These are phyloP conservation scores for Dictyostelium intermedium DNA, from an alignment of 78 protist species.

Conservation along the genomic window DNA sequence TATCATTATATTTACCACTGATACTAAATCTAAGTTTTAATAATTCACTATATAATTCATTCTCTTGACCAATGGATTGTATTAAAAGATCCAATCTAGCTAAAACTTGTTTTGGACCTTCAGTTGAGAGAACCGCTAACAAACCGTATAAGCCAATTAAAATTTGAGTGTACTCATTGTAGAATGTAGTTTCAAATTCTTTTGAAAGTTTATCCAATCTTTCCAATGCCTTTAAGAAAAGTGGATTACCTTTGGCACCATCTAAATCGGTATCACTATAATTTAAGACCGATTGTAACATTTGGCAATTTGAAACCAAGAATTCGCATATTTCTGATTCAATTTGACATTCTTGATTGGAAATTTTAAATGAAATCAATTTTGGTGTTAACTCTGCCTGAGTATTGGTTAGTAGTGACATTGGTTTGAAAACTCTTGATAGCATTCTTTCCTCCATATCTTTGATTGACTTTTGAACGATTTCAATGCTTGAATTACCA, in stretches of 20 bases:
- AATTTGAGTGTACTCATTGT: neutral
- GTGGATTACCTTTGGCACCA: neutral
- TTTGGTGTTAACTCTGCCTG: neutral
- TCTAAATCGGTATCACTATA: slow-evolving; percentile 1
- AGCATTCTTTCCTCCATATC: neutral
- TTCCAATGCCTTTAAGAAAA: neutral
- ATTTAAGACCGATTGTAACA: neutral
- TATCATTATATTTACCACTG: neutral
- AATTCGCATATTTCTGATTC: neutral
- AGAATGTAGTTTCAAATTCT: neutral
- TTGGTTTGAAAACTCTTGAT: neutral
- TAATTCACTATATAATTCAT: neutral
- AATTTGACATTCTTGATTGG: neutral
- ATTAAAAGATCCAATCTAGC: neutral
- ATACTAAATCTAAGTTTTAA: neutral
- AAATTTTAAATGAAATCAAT: neutral
- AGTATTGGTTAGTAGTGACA: neutral
- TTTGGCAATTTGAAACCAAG: neutral
- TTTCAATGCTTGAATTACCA: neutral
- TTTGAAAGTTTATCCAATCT: neutral
- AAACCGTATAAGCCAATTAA: neutral
- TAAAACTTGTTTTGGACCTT: neutral
- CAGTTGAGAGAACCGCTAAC: neutral
- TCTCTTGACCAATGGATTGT: neutral
- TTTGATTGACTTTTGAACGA: neutral